phyloP scores from a whole-genome alignment of 2,329 filamentous ascomycete species.

The Sclerotinia minor region DNA sequence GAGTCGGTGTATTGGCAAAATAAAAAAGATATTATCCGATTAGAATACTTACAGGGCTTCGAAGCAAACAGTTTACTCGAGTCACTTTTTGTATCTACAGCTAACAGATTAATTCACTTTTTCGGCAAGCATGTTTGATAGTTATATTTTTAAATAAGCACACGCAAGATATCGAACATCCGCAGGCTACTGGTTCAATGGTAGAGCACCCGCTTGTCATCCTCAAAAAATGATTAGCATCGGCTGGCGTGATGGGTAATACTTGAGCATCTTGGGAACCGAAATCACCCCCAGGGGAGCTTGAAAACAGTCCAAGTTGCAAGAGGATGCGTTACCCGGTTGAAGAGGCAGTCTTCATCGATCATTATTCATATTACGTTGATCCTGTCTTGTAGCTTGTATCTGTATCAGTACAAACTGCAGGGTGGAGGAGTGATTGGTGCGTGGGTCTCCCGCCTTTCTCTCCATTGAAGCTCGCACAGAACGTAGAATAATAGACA shows the following conservation, averaged over 20 bases:
- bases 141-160: no score
- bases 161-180: no score
- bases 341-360: constrained; percentile 15
- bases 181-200: no score
- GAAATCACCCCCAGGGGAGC: constrained; percentile 11
- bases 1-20: no score
- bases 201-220: no score
- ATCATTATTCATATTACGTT: constrained; percentile 10
- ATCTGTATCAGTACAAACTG: not conserved
- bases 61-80: no score
- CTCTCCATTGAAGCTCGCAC: not conserved
- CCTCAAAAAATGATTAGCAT: not conserved
- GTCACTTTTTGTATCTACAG: no score
- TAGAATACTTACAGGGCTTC: no score
- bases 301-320: not conserved
- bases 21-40: no score
- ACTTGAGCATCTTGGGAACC: constrained; percentile 10
- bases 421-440: not conserved
- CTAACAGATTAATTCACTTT: no score
- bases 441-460: not conserved
- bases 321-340: constrained; percentile 9
- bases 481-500: constrained; percentile 3
- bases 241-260: constrained; percentile 6
- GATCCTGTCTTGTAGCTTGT: not conserved
- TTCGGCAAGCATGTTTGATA: no score